Base-by-base conservation (phyloP, 192 early-diverging fungal species). In the Spizellomyces sp. region DNA sequence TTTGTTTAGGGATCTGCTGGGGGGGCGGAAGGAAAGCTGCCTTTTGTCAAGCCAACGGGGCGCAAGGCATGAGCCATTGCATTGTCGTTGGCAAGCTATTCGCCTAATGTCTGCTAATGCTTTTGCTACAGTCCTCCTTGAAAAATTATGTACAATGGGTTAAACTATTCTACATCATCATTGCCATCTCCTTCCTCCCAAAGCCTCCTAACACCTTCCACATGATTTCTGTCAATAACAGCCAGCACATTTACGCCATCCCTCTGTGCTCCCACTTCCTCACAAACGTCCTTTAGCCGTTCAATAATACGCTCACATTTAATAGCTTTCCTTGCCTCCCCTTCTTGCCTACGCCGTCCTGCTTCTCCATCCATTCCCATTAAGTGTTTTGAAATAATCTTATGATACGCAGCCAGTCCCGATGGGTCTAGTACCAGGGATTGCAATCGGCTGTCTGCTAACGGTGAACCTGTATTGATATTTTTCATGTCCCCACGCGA, bases 151-250 rank as follows among this genome's bases (percentile, higher is more conserved):
- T 22, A 56, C 54, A 56, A 56, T 22, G 54, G 5, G 6, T 56
- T 6, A n/a, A n/a, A 56, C 27, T 56, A 14, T 54, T 54, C 52
- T 19, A n/a, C 54, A 56, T 56, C 54, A 6, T 56, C 54, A 56
- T 56, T 22, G 22, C 7, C 54, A 61, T 41, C 15, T 12, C 4
- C 59, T 36, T 17, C 59, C 21, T 55, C 50, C 66, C 66, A 67
- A 58, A 67, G 12, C 52, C 54, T 63, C 42, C 66, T 15, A 10
- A 75, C 73, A 52, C 66, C 73, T 27, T 75, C 47, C 17, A 68
- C 48, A 54, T 46, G n/a, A 69, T 69, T 75, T 43, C 73, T 58
- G 61, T 75, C 73, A 12, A 75, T 46, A 2, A 75, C 66, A 14
- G 73, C 73, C 52, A 75, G 52, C 17, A 75, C 48, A 6, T 41